These are phyloP conservation scores for Maudiozyma saulgeensis DNA, from an alignment of 805 yeast species.

Conservation along the genomic window DNA sequence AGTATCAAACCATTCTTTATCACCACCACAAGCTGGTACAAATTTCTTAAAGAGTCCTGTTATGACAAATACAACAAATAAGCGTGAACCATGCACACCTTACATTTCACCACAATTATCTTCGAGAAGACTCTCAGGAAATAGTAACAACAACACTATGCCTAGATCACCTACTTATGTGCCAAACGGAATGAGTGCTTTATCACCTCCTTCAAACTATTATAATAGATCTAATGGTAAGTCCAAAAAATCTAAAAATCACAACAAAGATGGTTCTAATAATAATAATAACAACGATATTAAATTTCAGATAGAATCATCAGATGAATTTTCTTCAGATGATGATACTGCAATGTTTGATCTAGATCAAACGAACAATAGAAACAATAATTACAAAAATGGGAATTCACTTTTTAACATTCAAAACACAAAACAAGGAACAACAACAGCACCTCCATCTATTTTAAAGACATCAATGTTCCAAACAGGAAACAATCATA, in stretches of 20 bases:
- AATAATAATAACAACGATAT: slow-evolving; percentile 1
- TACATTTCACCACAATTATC: slow-evolving; percentile 4
- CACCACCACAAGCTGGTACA: slow-evolving; percentile 3
- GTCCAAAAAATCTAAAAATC: neutral
- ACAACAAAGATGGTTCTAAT: neutral
- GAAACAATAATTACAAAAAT: neutral
- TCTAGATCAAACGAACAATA: neutral
- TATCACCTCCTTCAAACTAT: neutral
- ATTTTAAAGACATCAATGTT: slow-evolving; percentile 5
- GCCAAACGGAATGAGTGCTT: neutral
- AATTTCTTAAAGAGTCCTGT: neutral
- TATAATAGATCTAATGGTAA: neutral
- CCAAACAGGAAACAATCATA: neutral
- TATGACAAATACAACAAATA: neutral
- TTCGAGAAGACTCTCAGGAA: slow-evolving; percentile 6
- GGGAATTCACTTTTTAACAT: neutral
- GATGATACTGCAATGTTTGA: slow-evolving; percentile 9
- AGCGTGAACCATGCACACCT: slow-evolving; percentile 7
- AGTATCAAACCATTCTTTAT: slow-evolving; percentile 5
- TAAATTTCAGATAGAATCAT: slow-evolving; percentile 23
- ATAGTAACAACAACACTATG: slow-evolving; percentile 2
- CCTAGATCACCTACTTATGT: slow-evolving; percentile 15
- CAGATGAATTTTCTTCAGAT: slow-evolving; percentile 19
- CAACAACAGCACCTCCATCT: neutral
- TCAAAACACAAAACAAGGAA: neutral